phyloP scores from a whole-genome alignment of 2,329 filamentous ascomycete genomes.

The Arthrobotrys sphaeroides region DNA sequence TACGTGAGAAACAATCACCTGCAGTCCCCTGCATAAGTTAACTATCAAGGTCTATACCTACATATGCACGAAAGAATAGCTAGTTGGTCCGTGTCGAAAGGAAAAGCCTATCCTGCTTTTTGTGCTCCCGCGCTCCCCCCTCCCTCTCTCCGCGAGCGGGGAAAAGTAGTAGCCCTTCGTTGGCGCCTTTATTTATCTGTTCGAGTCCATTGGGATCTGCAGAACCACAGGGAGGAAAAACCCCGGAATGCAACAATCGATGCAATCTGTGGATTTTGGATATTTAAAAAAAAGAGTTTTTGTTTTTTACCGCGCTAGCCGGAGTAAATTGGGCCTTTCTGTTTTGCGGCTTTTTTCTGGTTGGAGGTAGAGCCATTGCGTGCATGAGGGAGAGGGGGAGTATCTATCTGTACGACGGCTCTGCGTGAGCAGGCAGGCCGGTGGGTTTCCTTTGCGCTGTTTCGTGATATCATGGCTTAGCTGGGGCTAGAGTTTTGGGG shows the following conservation, averaged over 20 bases:
- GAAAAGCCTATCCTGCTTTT: conserved; percentile 12
- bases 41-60: background rate
- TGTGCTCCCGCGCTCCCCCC: too few species aligned
- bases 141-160: background rate
- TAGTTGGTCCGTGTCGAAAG: conserved; percentile 23
- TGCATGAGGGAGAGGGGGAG: conserved; percentile 18
- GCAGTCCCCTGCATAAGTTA: conserved; percentile 39
- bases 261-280: background rate
- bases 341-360: conserved; percentile 53
- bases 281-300: background rate
- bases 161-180: background rate
- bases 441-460: background rate
- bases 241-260: conserved; percentile 17
- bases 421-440: conserved; percentile 20
- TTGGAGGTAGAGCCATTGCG: conserved; percentile 37
- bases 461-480: conserved; percentile 16
- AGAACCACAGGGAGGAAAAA: conserved; percentile 14
- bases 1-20: conserved; percentile 30
- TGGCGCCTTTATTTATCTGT: background rate
- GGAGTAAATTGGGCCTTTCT: conserved; percentile 16
- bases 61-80: conserved; percentile 42
- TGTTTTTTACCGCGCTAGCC: conserved; percentile 49
- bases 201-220: background rate
- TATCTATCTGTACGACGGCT: conserved; percentile 51
- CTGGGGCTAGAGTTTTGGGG: conserved; percentile 1